Evolutionary conservation across 2,329 filamentous ascomycete genomes (phyloP), one percentile per base, ranked within the genome.

Genomic region (Chaetoscypha palmicola): DNA sequence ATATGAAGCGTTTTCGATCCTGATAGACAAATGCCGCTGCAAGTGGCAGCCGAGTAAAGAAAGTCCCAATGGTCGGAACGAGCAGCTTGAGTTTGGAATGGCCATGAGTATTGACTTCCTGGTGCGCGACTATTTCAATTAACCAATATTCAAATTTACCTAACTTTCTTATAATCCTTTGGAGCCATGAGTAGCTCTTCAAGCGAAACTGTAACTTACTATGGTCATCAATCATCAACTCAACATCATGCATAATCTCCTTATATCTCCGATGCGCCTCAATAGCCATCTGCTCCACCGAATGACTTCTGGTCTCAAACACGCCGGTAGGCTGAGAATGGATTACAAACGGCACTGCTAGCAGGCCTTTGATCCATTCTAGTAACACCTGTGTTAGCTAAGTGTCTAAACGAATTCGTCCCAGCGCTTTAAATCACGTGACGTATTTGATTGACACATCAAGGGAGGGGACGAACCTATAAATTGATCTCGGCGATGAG

Each of bases 281-380:
- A 46, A 79, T 77, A 3, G 86, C 86, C 71, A 91, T 89, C 46
- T 81, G 75, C 34, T 75, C 69, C 39, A 91, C 76, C 43, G 72
- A 76, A 43, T 76, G 71, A 45, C 74, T 72, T 55, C 79, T 74
- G 45, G 77, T 72, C 52, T 90, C 83, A 58, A 91, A 89, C 32
- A 89, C 79, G 16, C 88, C 88, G 1, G 88, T 94, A 3, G 92
- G 92, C 62, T 97, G 90, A 1, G 91, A 96, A 64, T 95, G 89
- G 42, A 98, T 77, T 30, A 98, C 91, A 62, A 98, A 98, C 0
- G 92, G 92, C 1, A 97, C 91, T 1, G 92, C 92, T 10, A 97
- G 72, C 3, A 97, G 76, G 30, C 84, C 86, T 68, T 98, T 97
- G 72, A 97, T 87, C 91, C 91, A 97, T 83, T 95, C 88, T 80